Evolutionary conservation across 176 grass and related monocot species (phyloP), one percentile per base, ranked within the genome.

Genomic region (Oryza longistaminata): DNA sequence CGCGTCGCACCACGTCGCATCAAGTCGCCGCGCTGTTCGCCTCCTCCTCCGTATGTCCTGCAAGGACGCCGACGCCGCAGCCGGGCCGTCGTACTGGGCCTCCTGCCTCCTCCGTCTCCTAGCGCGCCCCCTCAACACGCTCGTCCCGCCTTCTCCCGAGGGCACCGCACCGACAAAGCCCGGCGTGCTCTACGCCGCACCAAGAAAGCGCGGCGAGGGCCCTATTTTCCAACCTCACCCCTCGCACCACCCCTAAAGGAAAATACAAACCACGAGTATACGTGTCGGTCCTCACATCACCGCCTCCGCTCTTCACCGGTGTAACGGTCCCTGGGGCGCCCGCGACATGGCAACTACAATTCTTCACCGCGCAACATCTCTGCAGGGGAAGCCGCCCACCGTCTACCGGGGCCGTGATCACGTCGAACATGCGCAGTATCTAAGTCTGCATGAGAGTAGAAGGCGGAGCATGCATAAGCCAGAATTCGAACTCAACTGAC

Each of bases 131-230:
- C 89, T 94, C 68, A 94, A 94, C 68, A 78, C 87, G 26, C 62
- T 43, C 6, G 84, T 88, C 21, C 92, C n/a, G n/a, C 92, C 0
- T 94, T 94, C 92, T 91, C 92, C 1, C 89, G 92, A 89, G 82
- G 85, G 29, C 83, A 94, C 82, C 92, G 87, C 68, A 94, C 92
- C 11, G 92, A 94, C 74, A 73, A 24, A 29, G n/a, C n/a, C 89
- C 92, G 21, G 92, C 92, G 42, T 94, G 9, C 92, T 94, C 13
- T 94, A 94, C 70, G 92, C 92, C 12, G 92, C 15, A 94, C 92
- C 25, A 94, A 94, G 92, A 94, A 94, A 78, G 92, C 92, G n/a
- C 68, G 92, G 92, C 65, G 92, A 94, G 89, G 89, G n/a, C n/a
- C n/a, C n/a, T n/a, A n/a, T n/a, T n/a, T n/a, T n/a, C n/a, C n/a